A percentile compares a stretch with the other conserved stretches of the same genome.
Conservation (phyloP, 768 basidiomycete genomes). For the Paxillus involutus region DNA sequence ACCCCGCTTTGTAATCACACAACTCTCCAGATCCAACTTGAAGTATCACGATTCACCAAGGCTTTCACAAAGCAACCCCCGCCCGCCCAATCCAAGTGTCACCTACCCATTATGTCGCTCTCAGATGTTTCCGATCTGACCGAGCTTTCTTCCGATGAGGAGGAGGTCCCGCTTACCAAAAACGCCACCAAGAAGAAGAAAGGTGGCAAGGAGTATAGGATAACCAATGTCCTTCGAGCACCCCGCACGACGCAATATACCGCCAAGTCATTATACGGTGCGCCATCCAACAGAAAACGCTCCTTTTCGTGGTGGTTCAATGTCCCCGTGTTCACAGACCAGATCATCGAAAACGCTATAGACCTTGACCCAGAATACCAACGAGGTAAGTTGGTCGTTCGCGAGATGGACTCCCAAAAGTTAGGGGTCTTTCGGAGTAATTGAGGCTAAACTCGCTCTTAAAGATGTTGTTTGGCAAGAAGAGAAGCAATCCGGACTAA, state of each 20-base stretch:
- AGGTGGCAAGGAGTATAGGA: conserved; percentile 28
- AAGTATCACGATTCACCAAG: background rate
- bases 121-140: conserved; percentile 49
- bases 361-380: conserved; percentile 69
- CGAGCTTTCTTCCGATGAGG: conserved; percentile 43
- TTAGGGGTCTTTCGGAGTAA: background rate
- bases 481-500: conserved; percentile 55
- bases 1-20: background rate
- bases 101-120: conserved; percentile 27
- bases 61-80: background rate
- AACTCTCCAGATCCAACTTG: background rate
- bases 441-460: conserved; percentile 1
- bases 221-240: conserved; percentile 33
- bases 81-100: background rate
- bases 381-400: conserved; percentile 41
- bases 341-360: conserved; percentile 45
- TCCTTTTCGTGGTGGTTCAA: background rate
- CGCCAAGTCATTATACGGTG: conserved; percentile 46
- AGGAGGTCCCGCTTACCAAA: conserved; percentile 28
- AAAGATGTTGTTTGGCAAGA: conserved; percentile 67
- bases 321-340: conserved; percentile 35
- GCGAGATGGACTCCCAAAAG: background rate
- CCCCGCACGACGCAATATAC: conserved; percentile 42
- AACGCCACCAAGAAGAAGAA: conserved; percentile 23
- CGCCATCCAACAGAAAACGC: conserved; percentile 1